Evolutionary conservation across 805 yeast species (phyloP).

Genomic region (Jamesozyma rosinii): DNA sequence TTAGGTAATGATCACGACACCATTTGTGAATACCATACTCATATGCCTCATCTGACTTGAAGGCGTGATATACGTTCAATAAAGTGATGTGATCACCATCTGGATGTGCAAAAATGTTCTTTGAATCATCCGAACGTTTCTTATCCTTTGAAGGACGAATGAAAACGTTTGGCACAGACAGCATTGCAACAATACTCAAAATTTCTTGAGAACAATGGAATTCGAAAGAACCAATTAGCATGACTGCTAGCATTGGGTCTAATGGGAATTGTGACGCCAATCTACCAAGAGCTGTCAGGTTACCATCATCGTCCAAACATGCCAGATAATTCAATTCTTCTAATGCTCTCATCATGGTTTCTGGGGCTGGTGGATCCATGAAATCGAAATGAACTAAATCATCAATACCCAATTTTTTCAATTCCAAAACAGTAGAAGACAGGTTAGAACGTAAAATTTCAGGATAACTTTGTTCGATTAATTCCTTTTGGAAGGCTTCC

Average conservation of each 20-base stretch:
- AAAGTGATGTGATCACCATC: conserved; percentile 93
- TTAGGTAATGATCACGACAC: conserved; percentile 86
- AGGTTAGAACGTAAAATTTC: conserved; percentile 87
- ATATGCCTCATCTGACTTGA: conserved; percentile 62
- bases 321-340: conserved; percentile 88
- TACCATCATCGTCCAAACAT: conserved; percentile 88
- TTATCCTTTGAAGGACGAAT: conserved; percentile 84
- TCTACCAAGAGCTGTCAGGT: conserved; percentile 80
- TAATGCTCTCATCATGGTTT: conserved; percentile 97
- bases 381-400: conserved; percentile 96
- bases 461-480: conserved; percentile 92
- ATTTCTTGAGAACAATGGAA: conserved; percentile 84
- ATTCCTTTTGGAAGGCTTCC: conserved; percentile 88
- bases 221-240: conserved; percentile 80
- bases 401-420: conserved; percentile 89
- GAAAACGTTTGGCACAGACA: conserved; percentile 90
- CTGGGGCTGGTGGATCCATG: conserved; percentile 99
- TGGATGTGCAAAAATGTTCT: conserved; percentile 78
- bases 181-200: conserved; percentile 76
- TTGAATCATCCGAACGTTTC: conserved; percentile 85
- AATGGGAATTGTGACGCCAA: conserved; percentile 87
- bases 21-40: conserved; percentile 62
- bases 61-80: conserved; percentile 80
- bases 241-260: conserved; percentile 91
- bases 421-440: conserved; percentile 82